Conservation (phyloP, 2,329 filamentous ascomycete species). For the Coniochaeta sp. region DNA sequence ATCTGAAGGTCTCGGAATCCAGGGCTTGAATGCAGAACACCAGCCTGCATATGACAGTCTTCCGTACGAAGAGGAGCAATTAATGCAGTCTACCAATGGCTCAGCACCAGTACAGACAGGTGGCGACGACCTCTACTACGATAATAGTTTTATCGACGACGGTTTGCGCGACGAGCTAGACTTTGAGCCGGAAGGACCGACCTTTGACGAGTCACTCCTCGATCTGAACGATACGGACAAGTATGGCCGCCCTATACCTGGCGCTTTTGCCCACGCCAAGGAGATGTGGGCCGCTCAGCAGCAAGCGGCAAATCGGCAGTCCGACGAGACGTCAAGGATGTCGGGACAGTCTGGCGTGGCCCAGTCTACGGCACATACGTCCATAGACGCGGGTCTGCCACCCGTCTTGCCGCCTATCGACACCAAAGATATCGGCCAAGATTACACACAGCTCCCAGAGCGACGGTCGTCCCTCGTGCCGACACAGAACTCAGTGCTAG, state of each 20-base stretch:
- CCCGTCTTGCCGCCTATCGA: conserved; percentile 12
- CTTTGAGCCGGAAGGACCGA: conserved; percentile 45
- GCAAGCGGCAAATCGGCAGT: conserved; percentile 33
- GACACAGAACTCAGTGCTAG: conserved; percentile 29
- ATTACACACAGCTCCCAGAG: background rate
- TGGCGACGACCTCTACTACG: conserved; percentile 27
- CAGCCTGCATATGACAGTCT: background rate
- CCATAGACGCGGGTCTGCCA: conserved; percentile 30
- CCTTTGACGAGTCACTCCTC: conserved; percentile 69
- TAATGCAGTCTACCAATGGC: background rate
- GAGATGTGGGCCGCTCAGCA: conserved; percentile 31
- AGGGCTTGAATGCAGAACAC: conserved; percentile 17
- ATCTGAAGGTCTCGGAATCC: conserved; percentile 35
- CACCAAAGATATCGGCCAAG: conserved; percentile 4
- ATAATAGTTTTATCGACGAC: conserved; percentile 65
- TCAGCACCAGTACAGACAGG: conserved; percentile 9
- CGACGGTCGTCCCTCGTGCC: conserved; percentile 3
- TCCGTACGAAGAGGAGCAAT: background rate
- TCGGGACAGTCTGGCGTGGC: conserved; percentile 35
- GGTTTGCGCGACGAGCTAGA: conserved; percentile 36
- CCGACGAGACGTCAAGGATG: conserved; percentile 36
- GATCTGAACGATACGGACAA: conserved; percentile 59
- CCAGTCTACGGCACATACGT: conserved; percentile 47
- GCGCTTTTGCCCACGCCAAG: conserved; percentile 48
- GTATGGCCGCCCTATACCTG: conserved; percentile 53